Base-by-base conservation (phyloP, 2,329 filamentous ascomycete genomes). In the Xylariaceae sp. region DNA sequence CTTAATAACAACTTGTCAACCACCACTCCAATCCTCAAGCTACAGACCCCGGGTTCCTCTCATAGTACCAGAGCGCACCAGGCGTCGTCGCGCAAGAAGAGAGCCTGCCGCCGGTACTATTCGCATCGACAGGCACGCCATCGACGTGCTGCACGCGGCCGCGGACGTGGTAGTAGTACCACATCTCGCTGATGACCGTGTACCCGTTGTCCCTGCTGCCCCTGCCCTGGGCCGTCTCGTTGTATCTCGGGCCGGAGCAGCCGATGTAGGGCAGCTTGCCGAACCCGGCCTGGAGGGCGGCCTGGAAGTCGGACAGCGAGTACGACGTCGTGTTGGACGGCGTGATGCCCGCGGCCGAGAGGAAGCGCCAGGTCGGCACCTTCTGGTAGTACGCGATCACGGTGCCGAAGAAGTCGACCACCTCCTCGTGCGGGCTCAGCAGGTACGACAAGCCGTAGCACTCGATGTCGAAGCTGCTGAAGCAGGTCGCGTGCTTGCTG, bases 401-500 rank as follows among this genome's bases (percentile, higher is more conserved):
- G 0, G 78, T 81, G 55, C 74, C 67, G 64, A 79, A 81, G 63
- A 74, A 84, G 46, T 82, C 74, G 23, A 78, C 64, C 1, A 83
- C 69, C 16, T 83, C 79, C 43, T 71, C 63, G 58, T 81, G 72
- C 48, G 73, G 36, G 33, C 7, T 7, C 7, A 11, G 21, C 6
- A 57, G 55, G 56, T 79, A 77, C 45, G 67, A 53, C 4, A 77
- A 74, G 0, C 76, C 76, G 58, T 81, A 84, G 69, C 81, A 85
- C 19, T 74, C 70, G 5, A 68, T 60, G 53, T 83, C 76, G 54
- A 84, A 83, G 44, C 73, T 81, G 32, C 71, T 76, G 65, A 66
- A 83, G 67, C 80, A 85, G 11, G 79, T 83, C 3, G 71, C 79
- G 59, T 82, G 78, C 65, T 83, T 83, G 61, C 67, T 71, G 65